Evolutionary conservation across 192 early-diverging fungal species (phyloP), one percentile per base, ranked within the genome.

Genomic region (Neocallimastix lanati): DNA sequence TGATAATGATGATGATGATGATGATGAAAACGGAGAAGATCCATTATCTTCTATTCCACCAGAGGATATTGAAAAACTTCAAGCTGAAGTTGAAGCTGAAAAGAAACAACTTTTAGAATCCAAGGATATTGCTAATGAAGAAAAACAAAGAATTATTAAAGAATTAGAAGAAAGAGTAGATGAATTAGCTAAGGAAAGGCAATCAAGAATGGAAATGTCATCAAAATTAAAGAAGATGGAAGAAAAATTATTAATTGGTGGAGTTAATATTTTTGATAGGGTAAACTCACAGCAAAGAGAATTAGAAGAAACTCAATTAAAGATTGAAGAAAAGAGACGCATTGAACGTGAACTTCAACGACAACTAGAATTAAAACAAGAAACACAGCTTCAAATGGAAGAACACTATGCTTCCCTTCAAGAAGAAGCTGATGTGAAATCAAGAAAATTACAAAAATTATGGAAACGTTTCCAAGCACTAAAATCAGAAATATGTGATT

Each of bases 371-470:
- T 58, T 38, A 11, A 79, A 82, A 40, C 89, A 91, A 81, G 90
- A 91, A 82, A 84, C 82, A 5, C 87, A 88, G 40, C 79, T 91
- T 12, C 87, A 87, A 79, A 84, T 89, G 81, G 90, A 91, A 81
- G 90, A 89, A 80, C 83, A 85, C 79, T 91, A 88, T 81, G 86
- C 88, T 18, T 86, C 87, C 0, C 78, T 91, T 33, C 89, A 90
- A 81, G 90, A 91, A 81, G 90, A 91, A 82, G 89, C 89, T 18
- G 90, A 92, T 76, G 82, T 82, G 1, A 91, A 91, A 79, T 86
- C 90, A 18, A 87, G 90, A 79, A 91, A 91, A 76, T 82, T 91
- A 29, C 84, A 85, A 29, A 91, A 91, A 79, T 83, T 91, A 15
- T 90, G 87, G 87, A 81, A 82, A 0, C 86, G 87, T 38, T 80